These are phyloP conservation scores for Volvox reticuliferus DNA, from an alignment of 139 green algal genomes.

Conservation along the genomic window DNA sequence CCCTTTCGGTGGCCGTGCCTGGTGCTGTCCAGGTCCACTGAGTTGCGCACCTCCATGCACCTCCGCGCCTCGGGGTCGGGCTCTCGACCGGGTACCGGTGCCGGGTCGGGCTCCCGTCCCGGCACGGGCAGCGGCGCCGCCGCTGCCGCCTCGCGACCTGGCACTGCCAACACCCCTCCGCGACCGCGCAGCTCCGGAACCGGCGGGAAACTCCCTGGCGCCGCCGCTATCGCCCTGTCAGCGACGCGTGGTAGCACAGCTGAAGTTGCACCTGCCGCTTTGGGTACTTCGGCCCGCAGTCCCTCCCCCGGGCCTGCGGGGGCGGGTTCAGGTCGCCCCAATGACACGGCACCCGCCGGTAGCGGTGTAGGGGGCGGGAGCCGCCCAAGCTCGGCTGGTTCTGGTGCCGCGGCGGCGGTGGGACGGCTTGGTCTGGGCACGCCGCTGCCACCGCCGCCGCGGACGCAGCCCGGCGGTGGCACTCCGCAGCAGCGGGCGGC, in stretches of 20 bases:
- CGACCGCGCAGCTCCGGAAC: background rate
- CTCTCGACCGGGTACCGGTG: background rate
- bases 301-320: background rate
- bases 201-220: background rate
- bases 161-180: background rate
- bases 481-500: background rate
- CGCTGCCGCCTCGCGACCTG: too few relatives aligned
- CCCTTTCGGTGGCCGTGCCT: too few relatives aligned
- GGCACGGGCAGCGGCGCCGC: background rate
- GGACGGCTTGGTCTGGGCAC: background rate
- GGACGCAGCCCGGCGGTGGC: background rate
- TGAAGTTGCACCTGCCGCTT: background rate
- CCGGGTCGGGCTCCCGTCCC: background rate
- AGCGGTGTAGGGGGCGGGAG: background rate
- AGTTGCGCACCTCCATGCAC: slow-evolving; percentile 3
- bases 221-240: background rate
- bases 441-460: slow-evolving; percentile 3
- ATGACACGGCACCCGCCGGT: background rate
- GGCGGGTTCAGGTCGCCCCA: background rate
- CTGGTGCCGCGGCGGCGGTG: slow-evolving; percentile 6
- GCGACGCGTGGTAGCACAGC: background rate
- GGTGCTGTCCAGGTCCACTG: background rate
- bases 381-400: background rate
- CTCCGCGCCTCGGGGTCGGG: background rate
- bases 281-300: background rate